phyloP scores from a whole-genome alignment of 495 filamentous ascomycete genomes.

The Opeltia flavorubescens region DNA sequence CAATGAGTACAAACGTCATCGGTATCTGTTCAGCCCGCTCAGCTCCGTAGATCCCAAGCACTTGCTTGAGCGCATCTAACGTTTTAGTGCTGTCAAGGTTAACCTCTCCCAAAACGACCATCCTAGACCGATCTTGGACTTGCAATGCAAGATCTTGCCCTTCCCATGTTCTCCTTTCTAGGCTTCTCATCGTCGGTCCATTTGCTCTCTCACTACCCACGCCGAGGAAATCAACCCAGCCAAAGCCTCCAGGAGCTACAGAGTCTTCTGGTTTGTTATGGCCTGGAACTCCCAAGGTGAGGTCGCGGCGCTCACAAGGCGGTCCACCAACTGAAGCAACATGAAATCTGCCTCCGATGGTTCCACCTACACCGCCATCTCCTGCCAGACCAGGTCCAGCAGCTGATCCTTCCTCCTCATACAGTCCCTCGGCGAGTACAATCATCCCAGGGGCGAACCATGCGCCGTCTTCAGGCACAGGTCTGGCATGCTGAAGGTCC shows the following conservation, averaged over 20 bases:
- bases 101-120: conserved; percentile 67
- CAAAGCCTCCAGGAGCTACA: conserved; percentile 62
- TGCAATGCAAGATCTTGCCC: conserved; percentile 21
- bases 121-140: conserved; percentile 27
- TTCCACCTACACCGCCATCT: conserved; percentile 69
- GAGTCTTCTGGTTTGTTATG: conserved; percentile 34
- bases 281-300: conserved; percentile 56
- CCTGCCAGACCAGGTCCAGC: conserved; percentile 52
- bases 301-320: conserved; percentile 70
- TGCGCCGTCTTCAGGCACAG: conserved; percentile 70
- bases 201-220: conserved; percentile 78
- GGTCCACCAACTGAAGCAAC: conserved; percentile 81
- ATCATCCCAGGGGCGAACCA: conserved; percentile 95
- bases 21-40: conserved; percentile 52
- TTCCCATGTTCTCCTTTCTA: conserved; percentile 33
- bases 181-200: conserved; percentile 64
- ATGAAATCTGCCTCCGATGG: conserved; percentile 77
- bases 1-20: conserved; percentile 63
- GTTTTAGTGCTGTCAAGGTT: conserved; percentile 70
- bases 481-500: conserved; percentile 64
- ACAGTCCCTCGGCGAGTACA: conserved; percentile 81
- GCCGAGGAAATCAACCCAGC: conserved; percentile 93
- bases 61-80: conserved; percentile 59
- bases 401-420: conserved; percentile 75
- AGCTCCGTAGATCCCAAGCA: conserved; percentile 55